Base-by-base conservation (phyloP, 1,284 basidiomycete genomes). In the Agaricales sp. region DNA sequence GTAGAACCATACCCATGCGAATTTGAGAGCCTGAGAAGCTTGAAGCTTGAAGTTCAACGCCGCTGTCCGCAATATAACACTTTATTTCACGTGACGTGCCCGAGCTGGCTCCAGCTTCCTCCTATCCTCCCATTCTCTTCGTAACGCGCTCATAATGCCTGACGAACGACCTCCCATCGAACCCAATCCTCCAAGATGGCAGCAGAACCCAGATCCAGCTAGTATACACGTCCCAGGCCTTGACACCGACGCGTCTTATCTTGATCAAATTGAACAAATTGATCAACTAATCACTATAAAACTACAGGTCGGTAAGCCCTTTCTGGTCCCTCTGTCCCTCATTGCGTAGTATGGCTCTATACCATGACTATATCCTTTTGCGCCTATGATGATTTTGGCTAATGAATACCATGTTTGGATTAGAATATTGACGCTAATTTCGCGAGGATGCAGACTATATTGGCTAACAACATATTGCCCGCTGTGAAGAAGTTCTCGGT, bases 381-480 rank as follows among this genome's bases (percentile, higher is more conserved):
- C 26, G 25, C 43, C 26, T 41, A 55, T 21, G 23, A 16, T 14
- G 37, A 14, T 43, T 38, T 47, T 52, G 26, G 52, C 35, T 25
- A 38, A 44, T 20, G 37, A 47, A 48, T 19, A 2, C n/a, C 22
- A 8, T 48, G 19, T 20, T 48, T 37, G 22, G 55, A 66, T 3
- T 69, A 96, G 81, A 89, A 94, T 61, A 87, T 95, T 58, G 93
- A 97, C 61, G 88, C 90, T 51, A 93, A 94, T 63, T 93, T 96
- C 64, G 86, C 93, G 0, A 86, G 78, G 56, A 88, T 93, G 48
- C 91, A 96, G 59, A 79, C 92, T 61, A 68, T 91, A n/a, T 75
- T 96, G 60, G 84, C 90, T 3, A 83, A 75, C 46, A 80, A 77
- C 57, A 72, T 97, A 26, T 65, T 97, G 43, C 93, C 93, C 4